Conservation (phyloP, 1,284 basidiomycete species). For the Malassezia japonica region DNA sequence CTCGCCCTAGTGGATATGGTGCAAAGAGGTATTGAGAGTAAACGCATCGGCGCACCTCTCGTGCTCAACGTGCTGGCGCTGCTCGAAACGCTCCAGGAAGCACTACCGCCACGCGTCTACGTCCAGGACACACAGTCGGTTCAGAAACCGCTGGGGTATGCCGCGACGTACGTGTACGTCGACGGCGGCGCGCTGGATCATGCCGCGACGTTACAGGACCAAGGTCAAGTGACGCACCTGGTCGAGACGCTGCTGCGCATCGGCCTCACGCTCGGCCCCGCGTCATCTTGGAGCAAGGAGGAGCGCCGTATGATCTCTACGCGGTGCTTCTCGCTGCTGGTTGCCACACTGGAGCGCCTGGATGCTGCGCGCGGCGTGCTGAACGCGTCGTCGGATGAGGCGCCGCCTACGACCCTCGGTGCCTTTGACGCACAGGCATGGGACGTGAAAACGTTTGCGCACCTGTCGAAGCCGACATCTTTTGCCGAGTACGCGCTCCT, state of each 20-base stretch:
- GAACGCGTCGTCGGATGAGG: not conserved
- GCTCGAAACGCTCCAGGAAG: not conserved
- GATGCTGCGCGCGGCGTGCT: slow-evolving; percentile 3
- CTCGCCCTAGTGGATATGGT: not conserved
- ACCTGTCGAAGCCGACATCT: not conserved
- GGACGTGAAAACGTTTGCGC: not conserved
- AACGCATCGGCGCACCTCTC: not conserved
- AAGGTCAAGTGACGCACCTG: slow-evolving; percentile 14
- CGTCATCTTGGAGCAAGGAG: not conserved
- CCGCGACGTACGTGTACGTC: not conserved
- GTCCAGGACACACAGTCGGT: not conserved
- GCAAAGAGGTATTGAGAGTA: not conserved
- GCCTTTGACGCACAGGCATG: not conserved
- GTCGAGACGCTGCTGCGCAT: slow-evolving; percentile 17
- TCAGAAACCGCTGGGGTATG: not conserved
- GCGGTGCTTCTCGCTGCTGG: slow-evolving; percentile 1
- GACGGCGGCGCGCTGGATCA: not conserved
- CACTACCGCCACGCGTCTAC: not conserved
- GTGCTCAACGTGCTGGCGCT: not conserved
- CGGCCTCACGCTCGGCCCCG: slow-evolving; percentile 8
- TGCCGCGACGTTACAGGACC: slow-evolving; percentile 17
- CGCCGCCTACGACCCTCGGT: not conserved
- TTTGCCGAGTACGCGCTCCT: not conserved
- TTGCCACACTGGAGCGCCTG: slow-evolving; percentile 7
- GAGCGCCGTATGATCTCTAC: not conserved